Evolutionary conservation across 1,139 yeast species (phyloP), one percentile per base, ranked within the genome.

Genomic region (Kazachstania sp.): DNA sequence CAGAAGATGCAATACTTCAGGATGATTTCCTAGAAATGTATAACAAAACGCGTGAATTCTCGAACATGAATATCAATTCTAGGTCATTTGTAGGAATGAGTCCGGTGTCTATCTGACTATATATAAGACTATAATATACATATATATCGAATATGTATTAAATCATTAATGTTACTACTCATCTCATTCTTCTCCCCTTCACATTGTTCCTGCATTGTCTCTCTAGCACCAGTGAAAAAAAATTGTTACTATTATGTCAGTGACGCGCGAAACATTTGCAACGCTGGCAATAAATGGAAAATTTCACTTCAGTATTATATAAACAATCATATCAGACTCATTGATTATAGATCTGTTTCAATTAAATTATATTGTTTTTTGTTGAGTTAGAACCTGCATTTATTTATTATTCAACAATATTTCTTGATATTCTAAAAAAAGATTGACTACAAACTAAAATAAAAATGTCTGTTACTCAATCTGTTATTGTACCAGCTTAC

Each of bases 401-500:
- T 19, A 4, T 37, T 18, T 19, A 20, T 4, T 7, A 7, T 8
- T n/a, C 23, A 12, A 37, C 29, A 23, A 7, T 23, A 7, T 23
- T 23, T 7, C 6, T 7, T n/a, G n/a, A n/a, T 7, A 4, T 23
- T 23, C 8, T 23, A 13, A 20, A n/a, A n/a, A n/a, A n/a, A 37
- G 13, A 19, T 12, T 20, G 19, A 7, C 12, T 13, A 15, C 20
- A 9, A 26, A 11, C 15, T 32, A 32, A 32, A 11, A 12, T 16
- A 36, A 32, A n/a, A 23, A 68, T 68, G 71, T 55, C 70, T 19
- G 63, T 68, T 45, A 67, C 64, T 42, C 66, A 67, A 59, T 61
- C 70, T 45, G 68, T 71, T 41, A 70, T 71, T 48, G 75, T 72
- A 37, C 76, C 76, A 31, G 75, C 76, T 18, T 72, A 71, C 57